These are phyloP conservation scores for Aureobasidium namibiae DNA, from an alignment of 2,329 filamentous ascomycete species.

Conservation along the genomic window DNA sequence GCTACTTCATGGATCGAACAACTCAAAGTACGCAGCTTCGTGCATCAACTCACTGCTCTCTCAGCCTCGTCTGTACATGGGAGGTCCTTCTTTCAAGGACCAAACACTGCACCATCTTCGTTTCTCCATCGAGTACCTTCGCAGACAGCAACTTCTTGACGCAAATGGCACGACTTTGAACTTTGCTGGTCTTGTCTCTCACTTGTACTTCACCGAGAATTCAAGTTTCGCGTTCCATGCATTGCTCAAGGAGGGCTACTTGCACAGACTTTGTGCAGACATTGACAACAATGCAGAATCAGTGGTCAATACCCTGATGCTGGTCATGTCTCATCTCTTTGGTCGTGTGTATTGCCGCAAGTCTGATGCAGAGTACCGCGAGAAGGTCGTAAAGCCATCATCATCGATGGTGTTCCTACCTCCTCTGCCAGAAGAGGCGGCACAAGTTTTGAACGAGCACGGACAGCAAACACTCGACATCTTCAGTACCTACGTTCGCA, in stretches of 20 bases:
- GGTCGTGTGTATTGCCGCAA: conserved; percentile 47
- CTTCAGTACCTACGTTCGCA: conserved; percentile 61
- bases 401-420: conserved; percentile 60
- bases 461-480: conserved; percentile 58
- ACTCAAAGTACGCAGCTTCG: conserved; percentile 52
- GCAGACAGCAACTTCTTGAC: conserved; percentile 58
- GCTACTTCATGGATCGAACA: conserved; percentile 57
- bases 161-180: conserved; percentile 57
- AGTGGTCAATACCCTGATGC: conserved; percentile 53
- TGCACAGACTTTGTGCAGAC: conserved; percentile 54
- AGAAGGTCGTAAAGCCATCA: conserved; percentile 46
- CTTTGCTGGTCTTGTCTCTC: conserved; percentile 61
- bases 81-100: conserved; percentile 58
- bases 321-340: conserved; percentile 65
- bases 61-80: conserved; percentile 61
- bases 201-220: conserved; percentile 71
- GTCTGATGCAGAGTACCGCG: conserved; percentile 39
- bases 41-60: conserved; percentile 61
- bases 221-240: conserved; percentile 70
- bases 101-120: conserved; percentile 67
- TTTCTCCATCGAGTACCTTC: conserved; percentile 73
- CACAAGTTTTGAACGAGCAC: conserved; percentile 49
- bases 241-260: conserved; percentile 62
- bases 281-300: conserved; percentile 43
- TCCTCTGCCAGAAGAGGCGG: conserved; percentile 50